Evolutionary conservation across 2,329 filamentous ascomycete species (phyloP), one percentile per base, ranked within the genome.

Genomic region (Chaetomium strumarium): DNA sequence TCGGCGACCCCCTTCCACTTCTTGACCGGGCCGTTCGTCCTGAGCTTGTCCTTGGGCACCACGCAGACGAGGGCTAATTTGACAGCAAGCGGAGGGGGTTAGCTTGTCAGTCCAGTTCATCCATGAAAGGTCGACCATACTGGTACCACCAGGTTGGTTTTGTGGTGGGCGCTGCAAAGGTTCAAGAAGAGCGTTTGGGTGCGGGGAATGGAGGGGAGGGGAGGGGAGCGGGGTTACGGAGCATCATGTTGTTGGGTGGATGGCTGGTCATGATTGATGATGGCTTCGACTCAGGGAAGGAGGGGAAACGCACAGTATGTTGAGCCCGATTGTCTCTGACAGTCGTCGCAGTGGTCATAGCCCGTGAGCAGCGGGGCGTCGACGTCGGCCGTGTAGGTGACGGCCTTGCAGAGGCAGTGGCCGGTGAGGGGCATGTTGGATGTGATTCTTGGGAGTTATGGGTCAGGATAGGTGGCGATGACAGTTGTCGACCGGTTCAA

Each of bases 331-430:
- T 86, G 83, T 64, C 83, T 81, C 70, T 86, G 83, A 76, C 83
- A 86, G 70, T 86, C 83, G 64, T 86, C 83, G 63, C 83, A 86
- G 74, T 86, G 83, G 66, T 86, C 85, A 67, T 86, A 86, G 58
- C 78, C 83, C 47, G 79, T 80, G 67, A 78, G 40, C 50, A 78
- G 63, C 49, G 77, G 76, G 45, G 68, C 70, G 24, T 79, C 76
- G 54, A 77, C 68, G 66, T 77, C 75, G 46, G 69, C 72, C 65
- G 76, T 76, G 76, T 89, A 90, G 65, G 84, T 86, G 70, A 86
- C 80, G 63, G 80, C 77, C 67, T 83, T 83, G 77, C 83, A 86
- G 59, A 86, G 81, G 67, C 83, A 86, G 76, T 86, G 83, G 68
- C 83, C 83, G 50, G 77, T 76, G 66, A 86, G 75, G 79, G 76